Percentiles rank a stretch among this genome's conserved stretches.
These are phyloP conservation scores for Globisporangium megalacanthum DNA, from an alignment of 352 stramenopile genomes.

Conservation along the genomic window DNA sequence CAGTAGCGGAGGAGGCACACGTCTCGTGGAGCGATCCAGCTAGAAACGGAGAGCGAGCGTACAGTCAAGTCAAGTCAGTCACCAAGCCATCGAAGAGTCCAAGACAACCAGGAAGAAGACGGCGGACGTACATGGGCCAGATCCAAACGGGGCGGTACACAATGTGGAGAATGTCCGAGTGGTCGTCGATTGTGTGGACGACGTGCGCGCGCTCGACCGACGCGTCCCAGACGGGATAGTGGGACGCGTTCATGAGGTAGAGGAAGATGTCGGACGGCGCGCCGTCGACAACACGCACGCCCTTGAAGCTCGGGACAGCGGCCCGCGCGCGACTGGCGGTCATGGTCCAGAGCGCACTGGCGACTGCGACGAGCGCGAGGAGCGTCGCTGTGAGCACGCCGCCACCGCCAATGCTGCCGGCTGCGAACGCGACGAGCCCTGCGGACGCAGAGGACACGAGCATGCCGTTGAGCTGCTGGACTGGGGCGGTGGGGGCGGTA, in stretches of 20 bases:
- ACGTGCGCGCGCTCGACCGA: constrained; percentile 55
- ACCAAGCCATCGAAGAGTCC: not conserved
- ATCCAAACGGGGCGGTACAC: constrained; percentile 76
- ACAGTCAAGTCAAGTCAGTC: not conserved
- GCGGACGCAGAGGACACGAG: constrained; percentile 50
- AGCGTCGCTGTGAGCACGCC: constrained; percentile 42
- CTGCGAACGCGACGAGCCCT: constrained; percentile 54
- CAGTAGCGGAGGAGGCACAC: constrained; percentile 70
- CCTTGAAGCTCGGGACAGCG: constrained; percentile 64
- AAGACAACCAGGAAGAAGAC: not conserved
- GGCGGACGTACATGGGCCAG: constrained; percentile 53
- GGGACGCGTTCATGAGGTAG: constrained; percentile 74
- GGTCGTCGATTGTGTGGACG: constrained; percentile 73
- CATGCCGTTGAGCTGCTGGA: constrained; percentile 43
- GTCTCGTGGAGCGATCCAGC: constrained; percentile 62
- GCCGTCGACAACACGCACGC: constrained; percentile 53
- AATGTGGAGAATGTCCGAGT: constrained; percentile 76
- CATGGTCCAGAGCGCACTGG: constrained; percentile 49
- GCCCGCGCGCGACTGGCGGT: constrained; percentile 30
- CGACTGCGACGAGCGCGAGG: constrained; percentile 39
- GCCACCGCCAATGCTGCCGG: constrained; percentile 57
- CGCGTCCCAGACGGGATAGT: constrained; percentile 62
- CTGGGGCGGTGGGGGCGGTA: not conserved
- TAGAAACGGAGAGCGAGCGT: constrained; percentile 10
- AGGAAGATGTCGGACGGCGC: constrained; percentile 63